A percentile compares a stretch with the other conserved stretches of the same genome.
Evolutionary conservation across 192 early-diverging fungal species (phyloP).

Genomic region (Funneliformis mosseae): DNA sequence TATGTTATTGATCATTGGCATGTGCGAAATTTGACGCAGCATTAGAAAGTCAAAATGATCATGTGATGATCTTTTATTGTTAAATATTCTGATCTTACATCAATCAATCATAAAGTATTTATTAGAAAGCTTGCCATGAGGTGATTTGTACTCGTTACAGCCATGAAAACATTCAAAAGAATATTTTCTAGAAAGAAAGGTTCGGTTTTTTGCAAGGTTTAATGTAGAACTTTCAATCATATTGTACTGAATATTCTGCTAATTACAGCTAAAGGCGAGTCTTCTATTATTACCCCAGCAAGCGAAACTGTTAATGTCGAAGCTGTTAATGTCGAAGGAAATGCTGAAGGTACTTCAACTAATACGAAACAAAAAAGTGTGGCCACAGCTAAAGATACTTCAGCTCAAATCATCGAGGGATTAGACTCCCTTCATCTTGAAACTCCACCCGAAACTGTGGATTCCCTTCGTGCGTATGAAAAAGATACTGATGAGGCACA

Average conservation of each 20-base stretch:
- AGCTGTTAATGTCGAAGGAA: background rate
- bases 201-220: background rate
- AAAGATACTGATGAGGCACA: background rate
- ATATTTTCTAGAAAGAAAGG: background rate
- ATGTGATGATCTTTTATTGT: too few species aligned
- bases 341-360: background rate
- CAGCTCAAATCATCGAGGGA: background rate
- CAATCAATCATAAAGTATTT: too few species aligned
- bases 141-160: too few species aligned
- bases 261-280: background rate
- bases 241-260: constrained; percentile 8
- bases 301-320: background rate
- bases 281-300: background rate
- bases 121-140: too few species aligned
- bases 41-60: too few species aligned
- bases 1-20: too few species aligned
- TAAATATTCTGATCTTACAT: too few species aligned
- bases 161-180: too few species aligned
- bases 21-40: too few species aligned
- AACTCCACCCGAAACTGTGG: constrained; percentile 12
- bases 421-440: constrained; percentile 21
- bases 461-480: constrained; percentile 17
- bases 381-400: background rate
- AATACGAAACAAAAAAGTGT: background rate
- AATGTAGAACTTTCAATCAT: constrained; percentile 6